A percentile compares a stretch with the other conserved stretches of the same genome.
Conservation (phyloP, 2,329 filamentous ascomycete species). For the Graphilbum sp. region DNA sequence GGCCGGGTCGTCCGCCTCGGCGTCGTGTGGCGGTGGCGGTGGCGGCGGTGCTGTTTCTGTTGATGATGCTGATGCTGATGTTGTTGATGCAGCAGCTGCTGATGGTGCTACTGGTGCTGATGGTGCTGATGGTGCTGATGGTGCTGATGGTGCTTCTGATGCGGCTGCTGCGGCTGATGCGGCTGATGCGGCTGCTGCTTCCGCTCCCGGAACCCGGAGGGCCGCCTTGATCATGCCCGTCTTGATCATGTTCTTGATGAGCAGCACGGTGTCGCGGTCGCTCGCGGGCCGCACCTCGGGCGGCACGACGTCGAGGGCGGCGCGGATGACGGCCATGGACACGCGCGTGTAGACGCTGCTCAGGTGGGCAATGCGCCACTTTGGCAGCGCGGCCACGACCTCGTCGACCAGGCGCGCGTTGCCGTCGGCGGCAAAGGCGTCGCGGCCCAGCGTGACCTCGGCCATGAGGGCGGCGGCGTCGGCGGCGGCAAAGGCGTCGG, state of each 20-base stretch:
- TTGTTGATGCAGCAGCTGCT: slow-evolving; percentile 6
- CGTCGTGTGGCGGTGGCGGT: too few species aligned
- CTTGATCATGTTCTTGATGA: slow-evolving; percentile 39
- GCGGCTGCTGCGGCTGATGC: neutral
- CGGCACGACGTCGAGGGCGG: slow-evolving; percentile 24
- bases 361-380: slow-evolving; percentile 59
- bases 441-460: slow-evolving; percentile 38
- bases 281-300: slow-evolving; percentile 15
- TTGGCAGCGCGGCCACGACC: slow-evolving; percentile 54
- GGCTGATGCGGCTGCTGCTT: neutral
- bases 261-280: slow-evolving; percentile 25
- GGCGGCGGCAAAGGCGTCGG: slow-evolving; percentile 45
- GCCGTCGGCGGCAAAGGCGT: slow-evolving; percentile 50
- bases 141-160: too few species aligned
- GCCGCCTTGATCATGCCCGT: slow-evolving; percentile 34
- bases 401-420: slow-evolving; percentile 57
- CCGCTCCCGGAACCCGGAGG: too few species aligned
- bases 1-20: too few species aligned
- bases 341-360: slow-evolving; percentile 52
- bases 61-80: neutral
- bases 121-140: too few species aligned
- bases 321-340: slow-evolving; percentile 34
- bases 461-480: slow-evolving; percentile 40
- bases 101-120: neutral
- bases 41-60: too few species aligned